phyloP scores from a whole-genome alignment of 768 basidiomycete species.

The Tulasnella sp. region DNA sequence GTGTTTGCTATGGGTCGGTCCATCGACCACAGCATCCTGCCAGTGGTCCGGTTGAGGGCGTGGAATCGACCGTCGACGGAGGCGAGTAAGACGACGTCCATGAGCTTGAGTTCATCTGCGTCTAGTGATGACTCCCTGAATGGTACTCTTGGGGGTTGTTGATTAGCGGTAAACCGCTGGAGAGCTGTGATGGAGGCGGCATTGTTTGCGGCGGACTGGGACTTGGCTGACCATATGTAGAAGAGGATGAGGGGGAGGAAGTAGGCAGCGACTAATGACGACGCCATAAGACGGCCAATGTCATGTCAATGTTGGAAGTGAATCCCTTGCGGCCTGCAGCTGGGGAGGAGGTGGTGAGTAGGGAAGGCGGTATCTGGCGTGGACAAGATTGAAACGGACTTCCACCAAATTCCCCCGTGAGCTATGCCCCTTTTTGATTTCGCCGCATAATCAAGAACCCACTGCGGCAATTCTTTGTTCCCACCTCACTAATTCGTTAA shows the following conservation, averaged over 20 bases:
- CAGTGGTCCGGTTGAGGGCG: slow-evolving; percentile 83
- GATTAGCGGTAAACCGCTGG: neutral
- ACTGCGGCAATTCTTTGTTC: no score
- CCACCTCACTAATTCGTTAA: no score
- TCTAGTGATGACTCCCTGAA: neutral
- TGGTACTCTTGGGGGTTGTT: neutral
- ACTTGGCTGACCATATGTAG: neutral
- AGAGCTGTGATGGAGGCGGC: slow-evolving; percentile 1
- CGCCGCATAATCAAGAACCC: no score
- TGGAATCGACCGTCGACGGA: slow-evolving; percentile 95
- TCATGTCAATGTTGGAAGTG: neutral
- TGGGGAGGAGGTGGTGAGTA: neutral
- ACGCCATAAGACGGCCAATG: neutral
- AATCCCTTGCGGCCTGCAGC: neutral
- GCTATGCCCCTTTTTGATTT: neutral
- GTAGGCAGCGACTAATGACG: neutral
- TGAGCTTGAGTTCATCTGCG: slow-evolving; percentile 54
- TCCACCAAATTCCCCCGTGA: neutral
- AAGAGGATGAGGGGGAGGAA: slow-evolving; percentile 13
- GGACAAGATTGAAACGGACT: slow-evolving; percentile 20
- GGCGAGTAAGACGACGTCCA: slow-evolving; percentile 83
- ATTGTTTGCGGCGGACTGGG: neutral
- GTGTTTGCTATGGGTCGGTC: slow-evolving; percentile 44
- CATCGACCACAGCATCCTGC: slow-evolving; percentile 85
- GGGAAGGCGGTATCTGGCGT: neutral